A percentile compares a stretch with the other conserved stretches of the same genome.
phyloP scores from a whole-genome alignment of 2,329 filamentous ascomycete genomes.

The Elsinoe ampelina region DNA sequence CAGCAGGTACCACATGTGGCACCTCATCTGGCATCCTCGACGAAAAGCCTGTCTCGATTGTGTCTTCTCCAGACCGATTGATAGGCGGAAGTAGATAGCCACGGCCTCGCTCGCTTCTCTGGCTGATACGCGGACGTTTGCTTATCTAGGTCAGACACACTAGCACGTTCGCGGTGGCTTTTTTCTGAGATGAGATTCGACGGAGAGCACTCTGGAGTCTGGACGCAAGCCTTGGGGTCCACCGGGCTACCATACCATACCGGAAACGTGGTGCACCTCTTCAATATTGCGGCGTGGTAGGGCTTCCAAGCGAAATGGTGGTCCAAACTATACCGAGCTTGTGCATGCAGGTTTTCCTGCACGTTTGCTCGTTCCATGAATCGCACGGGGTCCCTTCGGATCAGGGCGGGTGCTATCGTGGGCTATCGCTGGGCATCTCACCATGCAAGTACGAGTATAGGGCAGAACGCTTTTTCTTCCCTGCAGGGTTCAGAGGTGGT shows the following conservation, averaged over 20 bases:
- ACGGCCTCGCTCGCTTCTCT: neutral
- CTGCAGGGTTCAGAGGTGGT: neutral
- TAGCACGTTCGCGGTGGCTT: neutral
- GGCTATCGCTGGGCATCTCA: neutral
- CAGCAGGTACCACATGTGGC: too few species aligned
- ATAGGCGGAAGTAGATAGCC: conserved; percentile 1
- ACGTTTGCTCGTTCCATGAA: conserved; percentile 3
- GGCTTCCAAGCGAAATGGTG: neutral
- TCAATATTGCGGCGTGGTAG: conserved; percentile 4
- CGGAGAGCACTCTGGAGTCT: neutral
- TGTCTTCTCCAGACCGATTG: conserved; percentile 4
- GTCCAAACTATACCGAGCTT: neutral
- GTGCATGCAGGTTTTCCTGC: neutral
- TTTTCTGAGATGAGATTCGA: neutral
- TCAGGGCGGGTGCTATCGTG: neutral
- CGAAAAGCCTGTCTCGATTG: conserved; percentile 4
- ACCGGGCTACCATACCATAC: neutral
- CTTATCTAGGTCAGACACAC: conserved; percentile 8
- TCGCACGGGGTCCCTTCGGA: conserved; percentile 1
- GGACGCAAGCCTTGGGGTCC: neutral
- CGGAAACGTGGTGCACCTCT: neutral
- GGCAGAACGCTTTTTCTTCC: neutral
- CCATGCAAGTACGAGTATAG: neutral
- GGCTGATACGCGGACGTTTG: conserved; percentile 3
- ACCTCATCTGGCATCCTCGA: neutral